These are phyloP conservation scores for Diplodia seriata DNA, from an alignment of 2,329 filamentous ascomycete species.

Conservation along the genomic window DNA sequence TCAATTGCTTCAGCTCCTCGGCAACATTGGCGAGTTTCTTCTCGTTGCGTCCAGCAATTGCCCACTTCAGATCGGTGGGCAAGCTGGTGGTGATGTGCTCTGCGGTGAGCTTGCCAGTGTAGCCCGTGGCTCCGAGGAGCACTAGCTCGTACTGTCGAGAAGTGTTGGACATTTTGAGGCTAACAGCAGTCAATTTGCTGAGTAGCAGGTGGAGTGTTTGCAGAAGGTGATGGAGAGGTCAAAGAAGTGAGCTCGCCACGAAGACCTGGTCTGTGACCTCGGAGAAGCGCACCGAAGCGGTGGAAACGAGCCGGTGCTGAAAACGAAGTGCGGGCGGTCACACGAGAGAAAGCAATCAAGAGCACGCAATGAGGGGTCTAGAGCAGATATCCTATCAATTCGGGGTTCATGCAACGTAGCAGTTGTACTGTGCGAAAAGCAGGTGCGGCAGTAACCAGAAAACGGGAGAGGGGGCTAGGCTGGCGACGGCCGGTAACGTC, in stretches of 20 bases:
- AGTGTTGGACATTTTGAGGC: conserved; percentile 7
- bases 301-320: conserved; percentile 4
- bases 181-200: not conserved
- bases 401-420: not conserved
- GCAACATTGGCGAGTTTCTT: conserved; percentile 75
- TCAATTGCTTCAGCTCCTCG: conserved; percentile 69
- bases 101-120: conserved; percentile 79
- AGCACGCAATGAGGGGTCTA: not conserved
- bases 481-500: conserved; percentile 15
- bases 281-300: conserved; percentile 23
- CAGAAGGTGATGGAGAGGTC: not conserved
- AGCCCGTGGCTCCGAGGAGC: conserved; percentile 75
- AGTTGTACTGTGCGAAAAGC: not conserved
- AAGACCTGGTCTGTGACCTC: conserved; percentile 25
- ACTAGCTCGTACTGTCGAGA: conserved; percentile 67
- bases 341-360: not conserved
- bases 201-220: conserved; percentile 1
- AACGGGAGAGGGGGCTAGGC: not conserved
- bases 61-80: conserved; percentile 84
- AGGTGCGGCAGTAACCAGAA: conserved; percentile 5
- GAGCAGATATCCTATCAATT: not conserved
- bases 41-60: conserved; percentile 81
- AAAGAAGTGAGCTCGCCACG: conserved; percentile 15
- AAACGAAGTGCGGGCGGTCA: not conserved
- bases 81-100: conserved; percentile 75